These are phyloP conservation scores for Kodamaea fungicola DNA, from an alignment of 1,139 yeast genomes.

Conservation along the genomic window DNA sequence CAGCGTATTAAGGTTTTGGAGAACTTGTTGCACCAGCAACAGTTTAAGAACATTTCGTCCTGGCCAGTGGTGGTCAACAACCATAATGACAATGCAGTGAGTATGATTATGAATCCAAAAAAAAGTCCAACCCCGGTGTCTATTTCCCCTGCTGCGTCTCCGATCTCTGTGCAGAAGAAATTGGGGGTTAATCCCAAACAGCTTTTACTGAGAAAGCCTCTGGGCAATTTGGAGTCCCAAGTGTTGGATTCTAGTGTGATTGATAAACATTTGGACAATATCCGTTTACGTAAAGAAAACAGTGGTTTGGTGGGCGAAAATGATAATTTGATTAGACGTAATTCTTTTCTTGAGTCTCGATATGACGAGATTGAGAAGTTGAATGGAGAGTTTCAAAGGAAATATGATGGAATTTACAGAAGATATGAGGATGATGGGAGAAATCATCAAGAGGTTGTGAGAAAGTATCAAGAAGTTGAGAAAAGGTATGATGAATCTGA, in stretches of 20 bases:
- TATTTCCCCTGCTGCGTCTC: not conserved
- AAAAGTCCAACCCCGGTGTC: constrained; percentile 1
- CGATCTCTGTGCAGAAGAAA: constrained; percentile 2
- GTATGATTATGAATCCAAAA: constrained; percentile 18
- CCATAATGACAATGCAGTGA: constrained; percentile 14
- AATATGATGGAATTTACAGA: no score
- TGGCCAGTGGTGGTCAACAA: constrained; percentile 43
- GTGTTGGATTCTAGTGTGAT: constrained; percentile 36
- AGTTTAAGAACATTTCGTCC: constrained; percentile 51
- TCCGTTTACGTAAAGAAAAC: constrained; percentile 16
- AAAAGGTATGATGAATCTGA: not conserved
- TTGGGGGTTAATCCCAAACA: constrained; percentile 5
- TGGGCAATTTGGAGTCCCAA: constrained; percentile 11
- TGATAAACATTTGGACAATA: constrained; percentile 44
- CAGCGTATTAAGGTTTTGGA: constrained; percentile 62
- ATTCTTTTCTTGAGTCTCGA: not conserved
- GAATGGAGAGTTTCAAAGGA: no score
- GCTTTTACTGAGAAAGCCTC: constrained; percentile 3
- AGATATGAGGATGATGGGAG: no score
- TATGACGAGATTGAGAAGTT: not conserved
- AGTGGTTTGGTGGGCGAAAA: not conserved
- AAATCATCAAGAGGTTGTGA: not conserved
- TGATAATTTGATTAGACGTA: not conserved
- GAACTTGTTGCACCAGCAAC: constrained; percentile 62
- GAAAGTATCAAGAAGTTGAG: not conserved